Percentiles rank a stretch among this genome's conserved stretches.
Conservation (phyloP, 2,329 filamentous ascomycete species). For the Aspergillus pseudoglaucus region DNA sequence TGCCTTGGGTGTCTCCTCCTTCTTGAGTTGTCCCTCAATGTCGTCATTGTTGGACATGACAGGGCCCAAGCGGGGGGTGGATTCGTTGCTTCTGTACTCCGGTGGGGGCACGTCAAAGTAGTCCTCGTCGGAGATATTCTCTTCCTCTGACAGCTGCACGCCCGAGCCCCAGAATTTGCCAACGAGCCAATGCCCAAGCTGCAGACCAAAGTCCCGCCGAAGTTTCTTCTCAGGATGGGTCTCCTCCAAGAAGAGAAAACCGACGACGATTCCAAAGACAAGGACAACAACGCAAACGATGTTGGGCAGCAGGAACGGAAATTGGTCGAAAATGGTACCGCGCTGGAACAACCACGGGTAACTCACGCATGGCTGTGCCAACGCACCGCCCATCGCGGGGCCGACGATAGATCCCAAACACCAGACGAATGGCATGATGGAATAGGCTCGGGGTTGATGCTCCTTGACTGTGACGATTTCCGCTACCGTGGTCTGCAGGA, state of each 20-base stretch:
- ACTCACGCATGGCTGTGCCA: slow-evolving; percentile 78
- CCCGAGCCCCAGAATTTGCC: slow-evolving; percentile 22
- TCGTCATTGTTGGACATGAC: slow-evolving; percentile 32
- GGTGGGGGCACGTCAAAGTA: slow-evolving; percentile 58
- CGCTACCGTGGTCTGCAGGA: slow-evolving; percentile 88
- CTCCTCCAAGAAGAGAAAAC: slow-evolving; percentile 85
- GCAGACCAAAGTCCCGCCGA: slow-evolving; percentile 66
- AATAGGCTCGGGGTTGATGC: slow-evolving; percentile 89
- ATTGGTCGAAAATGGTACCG: slow-evolving; percentile 74
- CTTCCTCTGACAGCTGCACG: slow-evolving; percentile 37
- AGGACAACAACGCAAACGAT: slow-evolving; percentile 81
- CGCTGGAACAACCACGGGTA: slow-evolving; percentile 68
- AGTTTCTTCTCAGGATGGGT: slow-evolving; percentile 79
- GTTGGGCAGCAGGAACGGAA: slow-evolving; percentile 87
- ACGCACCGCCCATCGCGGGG: slow-evolving; percentile 80
- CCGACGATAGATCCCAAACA: slow-evolving; percentile 94
- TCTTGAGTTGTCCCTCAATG: slow-evolving; percentile 36
- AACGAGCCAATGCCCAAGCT: slow-evolving; percentile 67
- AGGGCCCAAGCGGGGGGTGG: slow-evolving; percentile 45
- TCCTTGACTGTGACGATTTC: slow-evolving; percentile 90
- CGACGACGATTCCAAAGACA: slow-evolving; percentile 66
- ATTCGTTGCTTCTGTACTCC: slow-evolving; percentile 57
- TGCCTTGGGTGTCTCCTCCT: slow-evolving; percentile 47
- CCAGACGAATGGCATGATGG: slow-evolving; percentile 98
- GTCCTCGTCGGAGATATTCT: slow-evolving; percentile 31